phyloP scores from a whole-genome alignment of 228 moss, liverwort and hornwort species.

The Sphagnum fallax region DNA sequence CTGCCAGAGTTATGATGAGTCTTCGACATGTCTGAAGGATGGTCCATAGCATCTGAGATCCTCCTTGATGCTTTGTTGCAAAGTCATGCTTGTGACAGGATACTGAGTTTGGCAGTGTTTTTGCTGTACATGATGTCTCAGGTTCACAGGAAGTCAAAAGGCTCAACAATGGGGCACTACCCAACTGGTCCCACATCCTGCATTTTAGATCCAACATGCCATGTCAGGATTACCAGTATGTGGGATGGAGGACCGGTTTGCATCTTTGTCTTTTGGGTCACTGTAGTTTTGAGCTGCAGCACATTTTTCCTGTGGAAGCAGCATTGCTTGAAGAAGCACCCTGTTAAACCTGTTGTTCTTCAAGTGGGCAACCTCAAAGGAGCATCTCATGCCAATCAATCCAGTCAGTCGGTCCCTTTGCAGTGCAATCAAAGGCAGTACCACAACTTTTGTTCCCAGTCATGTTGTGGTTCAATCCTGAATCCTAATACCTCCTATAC shows the following conservation, averaged over 20 bases:
- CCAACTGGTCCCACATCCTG: conserved; percentile 52
- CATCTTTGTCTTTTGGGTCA: conserved; percentile 50
- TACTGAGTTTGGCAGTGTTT: too few relatives aligned
- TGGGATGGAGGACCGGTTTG: conserved; percentile 36
- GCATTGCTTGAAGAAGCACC: conserved; percentile 13
- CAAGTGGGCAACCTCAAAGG: conserved; percentile 9
- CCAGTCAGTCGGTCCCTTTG: not conserved
- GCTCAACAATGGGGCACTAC: conserved; percentile 42
- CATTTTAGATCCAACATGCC: conserved; percentile 46
- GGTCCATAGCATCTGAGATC: too few relatives aligned
- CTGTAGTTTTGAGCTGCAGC: conserved; percentile 26
- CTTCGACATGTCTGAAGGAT: too few relatives aligned
- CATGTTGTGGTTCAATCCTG: too few relatives aligned
- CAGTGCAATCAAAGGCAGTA: conserved; percentile 10
- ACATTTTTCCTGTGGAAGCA: conserved; percentile 40
- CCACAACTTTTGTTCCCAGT: too few relatives aligned
- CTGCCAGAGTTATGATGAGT: too few relatives aligned
- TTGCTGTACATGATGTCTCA: too few relatives aligned
- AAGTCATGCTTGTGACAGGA: too few relatives aligned
- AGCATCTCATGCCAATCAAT: not conserved
- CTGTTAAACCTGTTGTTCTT: conserved; percentile 24
- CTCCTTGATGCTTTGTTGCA: too few relatives aligned
- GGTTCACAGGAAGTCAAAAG: too few relatives aligned
- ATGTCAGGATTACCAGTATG: conserved; percentile 54
- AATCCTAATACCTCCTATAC: too few relatives aligned